These are phyloP conservation scores for Blastocystis sp. DNA, from an alignment of 352 stramenopile genomes.

Conservation along the genomic window DNA sequence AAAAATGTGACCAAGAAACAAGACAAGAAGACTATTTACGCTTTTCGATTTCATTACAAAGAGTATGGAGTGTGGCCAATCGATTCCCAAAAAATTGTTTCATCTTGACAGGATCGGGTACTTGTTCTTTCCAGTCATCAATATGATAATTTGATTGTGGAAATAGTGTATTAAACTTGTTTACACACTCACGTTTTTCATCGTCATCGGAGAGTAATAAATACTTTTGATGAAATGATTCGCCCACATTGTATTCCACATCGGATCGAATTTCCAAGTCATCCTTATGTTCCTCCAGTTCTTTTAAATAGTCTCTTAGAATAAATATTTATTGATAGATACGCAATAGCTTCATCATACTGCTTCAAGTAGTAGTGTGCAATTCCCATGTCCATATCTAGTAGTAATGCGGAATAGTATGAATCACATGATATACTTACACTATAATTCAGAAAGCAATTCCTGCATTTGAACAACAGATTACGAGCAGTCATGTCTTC, in stretches of 20 bases:
- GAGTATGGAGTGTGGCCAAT: background rate
- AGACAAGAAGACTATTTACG: background rate
- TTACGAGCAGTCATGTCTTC: background rate
- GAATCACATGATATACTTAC: background rate
- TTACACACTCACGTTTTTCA: background rate
- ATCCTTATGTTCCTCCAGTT: background rate
- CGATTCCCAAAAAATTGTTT: background rate
- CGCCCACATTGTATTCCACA: slow-evolving; percentile 15
- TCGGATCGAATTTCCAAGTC: background rate
- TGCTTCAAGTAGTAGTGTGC: slow-evolving; percentile 8
- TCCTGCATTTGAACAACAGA: background rate
- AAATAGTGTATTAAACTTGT: background rate
- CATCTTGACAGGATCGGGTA: background rate
- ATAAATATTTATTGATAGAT: background rate
- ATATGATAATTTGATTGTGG: background rate
- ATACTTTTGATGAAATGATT: background rate
- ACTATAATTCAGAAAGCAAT: slow-evolving; percentile 5
- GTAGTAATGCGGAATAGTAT: background rate
- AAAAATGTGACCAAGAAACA: background rate
- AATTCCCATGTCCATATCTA: slow-evolving; percentile 44
- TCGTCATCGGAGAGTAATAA: background rate
- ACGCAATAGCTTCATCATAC: slow-evolving; percentile 5
- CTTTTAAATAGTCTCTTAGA: background rate
- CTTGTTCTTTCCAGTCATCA: background rate
- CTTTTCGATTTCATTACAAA: background rate